Percentiles rank a stretch among this genome's conserved stretches.
Evolutionary conservation across 2,329 filamentous ascomycete species (phyloP).

Genomic region (Teratosphaeria viscida): DNA sequence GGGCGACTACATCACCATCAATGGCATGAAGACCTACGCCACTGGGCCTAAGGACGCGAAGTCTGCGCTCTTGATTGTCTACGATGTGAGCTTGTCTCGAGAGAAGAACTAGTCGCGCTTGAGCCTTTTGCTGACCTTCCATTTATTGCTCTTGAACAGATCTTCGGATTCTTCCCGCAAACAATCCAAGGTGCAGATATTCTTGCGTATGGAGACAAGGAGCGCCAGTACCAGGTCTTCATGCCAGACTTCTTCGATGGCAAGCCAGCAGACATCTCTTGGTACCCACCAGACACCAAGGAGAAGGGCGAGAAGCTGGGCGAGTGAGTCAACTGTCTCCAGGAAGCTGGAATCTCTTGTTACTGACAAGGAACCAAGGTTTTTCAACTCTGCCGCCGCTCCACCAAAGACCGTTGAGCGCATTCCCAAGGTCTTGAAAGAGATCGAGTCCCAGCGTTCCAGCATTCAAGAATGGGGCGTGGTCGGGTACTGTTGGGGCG

Average conservation of each 20-base stretch:
- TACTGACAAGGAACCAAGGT: constrained; percentile 2
- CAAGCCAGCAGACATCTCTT: constrained; percentile 52
- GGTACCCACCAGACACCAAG: constrained; percentile 38
- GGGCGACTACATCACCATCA: constrained; percentile 48
- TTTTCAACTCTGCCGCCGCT: constrained; percentile 47
- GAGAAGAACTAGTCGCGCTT: neutral
- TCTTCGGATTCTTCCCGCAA: constrained; percentile 55
- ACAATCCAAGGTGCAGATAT: constrained; percentile 55
- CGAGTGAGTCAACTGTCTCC: constrained; percentile 46
- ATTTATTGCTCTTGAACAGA: constrained; percentile 26
- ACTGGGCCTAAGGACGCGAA: constrained; percentile 44
- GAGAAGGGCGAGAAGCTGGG: constrained; percentile 51
- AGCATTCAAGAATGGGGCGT: constrained; percentile 47
- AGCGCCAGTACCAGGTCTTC: constrained; percentile 68
- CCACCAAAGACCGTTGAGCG: constrained; percentile 48
- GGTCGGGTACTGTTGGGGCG: constrained; percentile 48
- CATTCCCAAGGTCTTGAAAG: constrained; percentile 45
- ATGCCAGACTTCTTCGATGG: constrained; percentile 80
- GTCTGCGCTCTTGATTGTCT: constrained; percentile 46
- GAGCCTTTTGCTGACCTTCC: neutral
- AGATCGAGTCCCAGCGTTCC: constrained; percentile 40
- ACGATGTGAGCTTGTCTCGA: neutral
- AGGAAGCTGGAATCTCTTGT: constrained; percentile 14
- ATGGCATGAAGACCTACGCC: constrained; percentile 53
- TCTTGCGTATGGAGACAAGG: constrained; percentile 49